Evolutionary conservation across 768 basidiomycete species (phyloP).

Genomic region (Leccinum arenicola): DNA sequence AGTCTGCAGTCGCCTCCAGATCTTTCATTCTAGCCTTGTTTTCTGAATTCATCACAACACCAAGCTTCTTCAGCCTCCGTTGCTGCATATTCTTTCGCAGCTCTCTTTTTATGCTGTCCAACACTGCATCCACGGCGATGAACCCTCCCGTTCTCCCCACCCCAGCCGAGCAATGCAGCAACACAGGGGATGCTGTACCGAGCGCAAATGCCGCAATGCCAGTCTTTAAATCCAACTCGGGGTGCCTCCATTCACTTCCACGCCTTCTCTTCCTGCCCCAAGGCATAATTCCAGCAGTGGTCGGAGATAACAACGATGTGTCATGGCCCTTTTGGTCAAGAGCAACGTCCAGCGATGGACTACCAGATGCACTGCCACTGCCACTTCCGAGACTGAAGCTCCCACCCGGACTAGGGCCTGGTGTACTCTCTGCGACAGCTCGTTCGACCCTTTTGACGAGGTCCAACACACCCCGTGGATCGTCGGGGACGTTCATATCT

Average conservation of each 20-base stretch:
- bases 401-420: slow-evolving; percentile 29
- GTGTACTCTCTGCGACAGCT: slow-evolving; percentile 27
- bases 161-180: slow-evolving; percentile 91
- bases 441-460: slow-evolving; percentile 69
- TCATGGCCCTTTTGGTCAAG: slow-evolving; percentile 5
- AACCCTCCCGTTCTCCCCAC: slow-evolving; percentile 94
- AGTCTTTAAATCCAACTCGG: slow-evolving; percentile 48
- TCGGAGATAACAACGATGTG: slow-evolving; percentile 18
- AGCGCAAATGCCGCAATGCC: slow-evolving; percentile 56
- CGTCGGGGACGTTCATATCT: slow-evolving; percentile 91
- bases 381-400: slow-evolving; percentile 21
- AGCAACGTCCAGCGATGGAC: slow-evolving; percentile 17
- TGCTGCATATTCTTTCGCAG: slow-evolving; percentile 37
- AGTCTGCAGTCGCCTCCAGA: slow-evolving; percentile 3
- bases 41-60: not conserved
- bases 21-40: slow-evolving; percentile 4
- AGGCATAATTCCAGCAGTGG: slow-evolving; percentile 3
- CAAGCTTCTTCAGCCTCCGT: slow-evolving; percentile 3
- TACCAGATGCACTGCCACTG: slow-evolving; percentile 15
- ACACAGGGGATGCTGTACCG: slow-evolving; percentile 51
- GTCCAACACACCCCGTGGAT: slow-evolving; percentile 69
- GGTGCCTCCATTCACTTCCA: slow-evolving; percentile 30
- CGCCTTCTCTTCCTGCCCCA: slow-evolving; percentile 6
- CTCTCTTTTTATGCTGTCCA: slow-evolving; percentile 71
- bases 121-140: slow-evolving; percentile 83